Conservation (phyloP, 2,329 filamentous ascomycete genomes). For the Coniochaeta ligniaria region DNA sequence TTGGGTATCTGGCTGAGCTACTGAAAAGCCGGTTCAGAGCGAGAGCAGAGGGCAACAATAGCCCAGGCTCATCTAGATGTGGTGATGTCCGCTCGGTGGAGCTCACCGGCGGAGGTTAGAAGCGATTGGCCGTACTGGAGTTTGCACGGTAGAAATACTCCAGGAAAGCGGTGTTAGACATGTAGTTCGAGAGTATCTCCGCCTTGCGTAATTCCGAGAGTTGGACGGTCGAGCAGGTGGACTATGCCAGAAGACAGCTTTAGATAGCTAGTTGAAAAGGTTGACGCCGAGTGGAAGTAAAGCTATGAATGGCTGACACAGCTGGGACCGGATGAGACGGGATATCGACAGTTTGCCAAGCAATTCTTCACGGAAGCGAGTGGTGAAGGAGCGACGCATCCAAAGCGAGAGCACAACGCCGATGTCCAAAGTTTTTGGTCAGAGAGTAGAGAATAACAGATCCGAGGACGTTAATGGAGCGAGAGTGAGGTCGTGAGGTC, state of each 20-base stretch:
- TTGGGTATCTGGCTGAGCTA: not conserved
- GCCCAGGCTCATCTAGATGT: not conserved
- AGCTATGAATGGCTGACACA: not conserved
- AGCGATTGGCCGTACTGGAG: not conserved
- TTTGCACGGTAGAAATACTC: not conserved
- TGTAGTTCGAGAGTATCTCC: not conserved
- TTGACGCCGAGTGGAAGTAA: not conserved
- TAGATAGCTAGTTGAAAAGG: not conserved
- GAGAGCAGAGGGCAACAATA: not conserved
- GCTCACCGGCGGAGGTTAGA: not conserved
- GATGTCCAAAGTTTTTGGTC: not conserved
- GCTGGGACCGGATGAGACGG: not conserved
- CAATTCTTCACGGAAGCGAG: not conserved
- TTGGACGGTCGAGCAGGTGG: not conserved
- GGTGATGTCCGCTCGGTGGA: not conserved
- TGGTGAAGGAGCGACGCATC: not conserved
- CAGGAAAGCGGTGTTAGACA: not conserved
- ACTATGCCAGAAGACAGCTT: not conserved
- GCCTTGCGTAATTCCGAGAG: not conserved
- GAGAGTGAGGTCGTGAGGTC: not conserved
- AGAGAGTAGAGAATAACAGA: too few species aligned
- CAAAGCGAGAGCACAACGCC: not conserved
- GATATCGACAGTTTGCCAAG: not conserved
- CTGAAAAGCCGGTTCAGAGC: not conserved
- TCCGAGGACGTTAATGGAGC: too few species aligned